Percentiles rank a stretch among this genome's conserved stretches.
Conservation (phyloP, 2,329 filamentous ascomycete species). For the Colletotrichum zoysiae region DNA sequence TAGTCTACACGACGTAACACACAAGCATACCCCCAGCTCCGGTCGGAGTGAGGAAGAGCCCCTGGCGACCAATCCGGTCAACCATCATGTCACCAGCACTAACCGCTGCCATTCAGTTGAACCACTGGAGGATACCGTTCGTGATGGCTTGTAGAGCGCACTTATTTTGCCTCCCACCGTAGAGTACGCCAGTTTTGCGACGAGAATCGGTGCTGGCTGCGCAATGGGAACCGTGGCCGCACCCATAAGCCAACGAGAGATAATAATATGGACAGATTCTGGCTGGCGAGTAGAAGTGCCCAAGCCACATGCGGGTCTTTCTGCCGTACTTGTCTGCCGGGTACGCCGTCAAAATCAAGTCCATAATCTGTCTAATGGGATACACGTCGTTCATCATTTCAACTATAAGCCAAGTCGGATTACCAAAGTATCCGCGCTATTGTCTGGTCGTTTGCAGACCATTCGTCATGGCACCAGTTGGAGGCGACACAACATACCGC, state of each 20-base stretch:
- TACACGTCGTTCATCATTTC: conserved; percentile 41
- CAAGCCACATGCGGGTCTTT: conserved; percentile 50
- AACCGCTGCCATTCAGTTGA: conserved; percentile 33
- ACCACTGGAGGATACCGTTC: conserved; percentile 49
- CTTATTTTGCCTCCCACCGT: conserved; percentile 51
- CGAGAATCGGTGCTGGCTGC: conserved; percentile 50
- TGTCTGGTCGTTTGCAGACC: conserved; percentile 17
- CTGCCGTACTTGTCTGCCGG: conserved; percentile 54
- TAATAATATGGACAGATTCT: conserved; percentile 49
- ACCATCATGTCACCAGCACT: conserved; percentile 55
- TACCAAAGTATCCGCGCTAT: conserved; percentile 54
- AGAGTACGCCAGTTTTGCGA: conserved; percentile 53
- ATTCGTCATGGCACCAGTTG: background rate
- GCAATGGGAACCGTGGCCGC: conserved; percentile 49
- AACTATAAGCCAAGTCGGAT: conserved; percentile 24
- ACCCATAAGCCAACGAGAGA: conserved; percentile 51
- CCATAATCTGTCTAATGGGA: conserved; percentile 38
- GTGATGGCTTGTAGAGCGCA: conserved; percentile 56
- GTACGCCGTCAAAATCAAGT: conserved; percentile 17
- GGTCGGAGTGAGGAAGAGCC: conserved; percentile 59
- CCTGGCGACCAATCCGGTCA: conserved; percentile 55
- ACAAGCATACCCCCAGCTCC: conserved; percentile 42
- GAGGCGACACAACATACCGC: conserved; percentile 21
- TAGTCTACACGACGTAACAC: conserved; percentile 47
- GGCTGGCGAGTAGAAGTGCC: conserved; percentile 48